A percentile compares a stretch with the other conserved stretches of the same genome.
These are phyloP conservation scores for Fraxinus albicans DNA, from an alignment of 305 asterid species.

Conservation along the genomic window DNA sequence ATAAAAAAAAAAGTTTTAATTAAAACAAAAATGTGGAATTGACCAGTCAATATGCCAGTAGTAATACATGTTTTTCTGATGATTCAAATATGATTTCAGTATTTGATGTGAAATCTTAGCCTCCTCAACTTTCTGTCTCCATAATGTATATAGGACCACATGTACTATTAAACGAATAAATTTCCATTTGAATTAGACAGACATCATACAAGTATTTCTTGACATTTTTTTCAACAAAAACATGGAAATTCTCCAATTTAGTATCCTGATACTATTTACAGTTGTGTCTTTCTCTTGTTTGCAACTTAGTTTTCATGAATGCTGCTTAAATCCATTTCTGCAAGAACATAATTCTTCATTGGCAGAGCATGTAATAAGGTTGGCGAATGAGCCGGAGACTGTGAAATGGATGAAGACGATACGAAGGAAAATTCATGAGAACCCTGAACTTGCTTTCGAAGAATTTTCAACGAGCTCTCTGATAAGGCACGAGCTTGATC, in stretches of 20 bases:
- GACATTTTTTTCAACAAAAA: neutral
- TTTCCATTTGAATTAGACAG: neutral
- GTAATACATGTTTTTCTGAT: neutral
- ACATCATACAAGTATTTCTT: neutral
- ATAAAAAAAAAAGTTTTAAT: too few relatives aligned
- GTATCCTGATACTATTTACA: neutral
- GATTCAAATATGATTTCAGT: neutral
- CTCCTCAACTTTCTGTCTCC: neutral
- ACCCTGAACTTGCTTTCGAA: conserved; percentile 52
- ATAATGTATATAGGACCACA: neutral
- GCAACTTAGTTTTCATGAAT: neutral
- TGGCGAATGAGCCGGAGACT: conserved; percentile 32
- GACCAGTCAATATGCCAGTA: neutral
- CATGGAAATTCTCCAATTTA: neutral
- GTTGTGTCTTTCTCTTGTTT: neutral
- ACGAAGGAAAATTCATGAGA: conserved; percentile 46
- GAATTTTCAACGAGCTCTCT: conserved; percentile 49
- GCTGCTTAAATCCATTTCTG: conserved; percentile 16
- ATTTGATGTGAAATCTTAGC: neutral
- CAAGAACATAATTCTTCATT: conserved; percentile 19
- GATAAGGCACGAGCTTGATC: conserved; percentile 43
- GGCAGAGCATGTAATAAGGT: conserved; percentile 21
- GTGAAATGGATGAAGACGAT: conserved; percentile 42
- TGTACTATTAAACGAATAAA: neutral
- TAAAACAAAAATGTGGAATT: neutral